phyloP scores from a whole-genome alignment of 2,329 filamentous ascomycete genomes.

The Madurella mycetomatis region DNA sequence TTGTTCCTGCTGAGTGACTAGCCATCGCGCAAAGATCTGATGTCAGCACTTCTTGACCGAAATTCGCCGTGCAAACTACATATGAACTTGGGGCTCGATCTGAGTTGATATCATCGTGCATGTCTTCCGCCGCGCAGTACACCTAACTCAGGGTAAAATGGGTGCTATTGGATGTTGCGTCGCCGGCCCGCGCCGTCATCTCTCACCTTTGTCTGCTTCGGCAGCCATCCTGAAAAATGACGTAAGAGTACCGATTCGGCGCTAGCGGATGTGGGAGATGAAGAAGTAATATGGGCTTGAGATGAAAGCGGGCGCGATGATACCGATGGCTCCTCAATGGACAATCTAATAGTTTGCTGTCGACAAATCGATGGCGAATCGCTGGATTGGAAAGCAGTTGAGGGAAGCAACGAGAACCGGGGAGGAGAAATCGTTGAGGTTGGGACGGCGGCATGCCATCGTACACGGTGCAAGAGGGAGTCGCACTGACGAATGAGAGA shows the following conservation, averaged over 20 bases:
- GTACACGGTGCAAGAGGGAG: constrained; percentile 21
- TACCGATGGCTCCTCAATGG: background rate
- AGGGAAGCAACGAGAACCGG: constrained; percentile 7
- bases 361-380: background rate
- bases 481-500: constrained; percentile 23
- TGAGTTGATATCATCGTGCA: too few relatives aligned
- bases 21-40: background rate
- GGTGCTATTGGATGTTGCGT: background rate
- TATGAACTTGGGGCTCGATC: too few relatives aligned
- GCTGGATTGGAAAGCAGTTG: constrained; percentile 1
- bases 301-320: background rate
- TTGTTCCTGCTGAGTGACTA: constrained; percentile 10
- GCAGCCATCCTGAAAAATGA: constrained; percentile 28
- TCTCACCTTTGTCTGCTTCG: constrained; percentile 25
- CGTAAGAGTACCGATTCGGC: constrained; percentile 19
- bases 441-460: constrained; percentile 12
- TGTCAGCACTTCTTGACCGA: background rate
- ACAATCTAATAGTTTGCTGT: background rate
- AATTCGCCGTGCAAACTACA: background rate
- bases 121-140: too few relatives aligned
- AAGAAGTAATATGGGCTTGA: background rate
- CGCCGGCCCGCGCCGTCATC: background rate
- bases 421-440: constrained; percentile 16
- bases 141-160: background rate
- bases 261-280: background rate